Conservation (phyloP, 2,329 filamentous ascomycete species). For the Scytalidium lignicola region DNA sequence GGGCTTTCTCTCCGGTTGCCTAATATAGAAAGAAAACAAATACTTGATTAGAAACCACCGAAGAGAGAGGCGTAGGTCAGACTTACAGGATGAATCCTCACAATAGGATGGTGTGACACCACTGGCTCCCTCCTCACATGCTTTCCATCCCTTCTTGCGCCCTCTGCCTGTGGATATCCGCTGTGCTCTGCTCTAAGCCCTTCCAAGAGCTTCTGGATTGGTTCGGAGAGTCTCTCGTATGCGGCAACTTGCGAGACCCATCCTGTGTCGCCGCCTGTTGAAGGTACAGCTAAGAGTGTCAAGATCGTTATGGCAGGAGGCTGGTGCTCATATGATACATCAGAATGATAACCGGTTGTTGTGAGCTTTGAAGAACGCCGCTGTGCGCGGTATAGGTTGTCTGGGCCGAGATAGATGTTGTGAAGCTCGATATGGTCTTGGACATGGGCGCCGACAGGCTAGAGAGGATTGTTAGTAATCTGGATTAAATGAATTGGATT, state of each 20-base stretch:
- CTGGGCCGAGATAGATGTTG: conserved; percentile 41
- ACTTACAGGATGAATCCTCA: conserved; percentile 66
- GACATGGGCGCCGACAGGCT: conserved; percentile 38
- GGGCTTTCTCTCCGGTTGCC: conserved; percentile 71
- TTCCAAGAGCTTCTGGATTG: conserved; percentile 72
- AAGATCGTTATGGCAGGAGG: conserved; percentile 83
- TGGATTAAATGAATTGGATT: too few species aligned
- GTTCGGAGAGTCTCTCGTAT: conserved; percentile 70
- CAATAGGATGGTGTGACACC: conserved; percentile 65
- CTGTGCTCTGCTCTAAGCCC: conserved; percentile 75
- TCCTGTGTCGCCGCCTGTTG: conserved; percentile 74
- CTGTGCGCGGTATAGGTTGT: conserved; percentile 36
- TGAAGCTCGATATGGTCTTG: conserved; percentile 39
- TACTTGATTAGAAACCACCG: neutral
- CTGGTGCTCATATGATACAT: conserved; percentile 81
- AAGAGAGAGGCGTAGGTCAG: conserved; percentile 34
- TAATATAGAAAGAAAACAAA: neutral
- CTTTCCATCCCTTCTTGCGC: conserved; percentile 56
- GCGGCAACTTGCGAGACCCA: conserved; percentile 74
- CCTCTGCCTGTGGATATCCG: conserved; percentile 69
- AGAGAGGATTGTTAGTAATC: too few species aligned
- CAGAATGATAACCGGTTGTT: conserved; percentile 80
- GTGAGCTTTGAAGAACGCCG: conserved; percentile 39
- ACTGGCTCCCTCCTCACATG: conserved; percentile 71
- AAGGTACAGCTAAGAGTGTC: conserved; percentile 72